Evolutionary conservation across 306 rosid species (phyloP), one percentile per base, ranked within the genome.

Genomic region (Neltuma alba): DNA sequence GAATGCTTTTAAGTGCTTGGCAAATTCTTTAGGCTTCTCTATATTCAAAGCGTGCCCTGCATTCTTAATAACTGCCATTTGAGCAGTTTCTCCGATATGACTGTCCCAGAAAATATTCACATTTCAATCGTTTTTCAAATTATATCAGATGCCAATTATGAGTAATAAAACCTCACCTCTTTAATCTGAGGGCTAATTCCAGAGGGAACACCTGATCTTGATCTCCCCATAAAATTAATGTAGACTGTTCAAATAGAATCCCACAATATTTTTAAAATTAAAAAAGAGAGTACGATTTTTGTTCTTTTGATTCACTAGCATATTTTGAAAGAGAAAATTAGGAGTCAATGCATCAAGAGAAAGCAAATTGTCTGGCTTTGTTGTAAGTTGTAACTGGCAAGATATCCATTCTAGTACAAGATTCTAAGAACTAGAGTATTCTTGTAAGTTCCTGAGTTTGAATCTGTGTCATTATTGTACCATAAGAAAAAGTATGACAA

Each of bases 31-130:
- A 14, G 92, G 70, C 86, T 89, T 82, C 61, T 91, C 95, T 37
- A 85, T 0, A 82, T 88, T 89, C 69, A 91, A 79, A 23, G 91
- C 91, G 84, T 91, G 95, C 48, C 95, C 95, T 82, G 92, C 95
- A 40, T 89, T 79, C 85, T 91, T 85, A 33, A 91, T 82, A 10
- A 87, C 48, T 55, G 34, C 88, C 28, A 89, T 62, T 47, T 85
- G 71, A 38, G 90, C 79, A 40, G n/a, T 77, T 70, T 85, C 89
- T 27, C 90, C 95, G 18, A 88, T 45, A 74, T 89, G 82, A 33
- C 92, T 90, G 89, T 47, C 68, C 70, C 83, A 74, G n/a, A 62
- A 85, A 1, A 74, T 0, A 11, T 47, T 9, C 66, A 50, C 23
- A 61, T 13, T 12, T 62, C 25, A 21, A 9, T 16, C 40, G 16